Evolutionary conservation across 257 asterid genomes (phyloP).

Genomic region (Forsythia viridissima): DNA sequence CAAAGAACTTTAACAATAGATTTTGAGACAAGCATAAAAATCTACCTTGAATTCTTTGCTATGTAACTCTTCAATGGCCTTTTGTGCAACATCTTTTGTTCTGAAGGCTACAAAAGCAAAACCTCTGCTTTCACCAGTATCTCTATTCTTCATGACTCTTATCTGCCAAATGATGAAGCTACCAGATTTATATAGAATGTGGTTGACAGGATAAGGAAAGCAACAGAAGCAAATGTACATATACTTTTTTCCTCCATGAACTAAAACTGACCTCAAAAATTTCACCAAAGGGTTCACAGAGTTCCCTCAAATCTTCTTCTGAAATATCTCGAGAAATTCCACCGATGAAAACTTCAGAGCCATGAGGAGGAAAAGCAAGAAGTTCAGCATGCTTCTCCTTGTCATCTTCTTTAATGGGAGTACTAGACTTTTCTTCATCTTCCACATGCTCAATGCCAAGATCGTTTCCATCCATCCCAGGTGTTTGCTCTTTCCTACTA

Average conservation of each 20-base stretch:
- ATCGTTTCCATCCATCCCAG: conserved; percentile 46
- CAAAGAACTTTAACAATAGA: background rate
- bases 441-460: conserved; percentile 36
- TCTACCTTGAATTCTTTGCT: conserved; percentile 86
- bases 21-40: conserved; percentile 1
- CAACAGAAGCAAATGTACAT: background rate
- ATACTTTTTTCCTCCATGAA: conserved; percentile 4
- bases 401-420: conserved; percentile 41
- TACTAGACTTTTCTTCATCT: conserved; percentile 43
- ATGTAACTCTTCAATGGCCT: conserved; percentile 79
- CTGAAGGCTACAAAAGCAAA: conserved; percentile 91
- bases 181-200: conserved; percentile 12
- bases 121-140: conserved; percentile 97
- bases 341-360: conserved; percentile 90
- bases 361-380: conserved; percentile 89
- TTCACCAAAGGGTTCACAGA: conserved; percentile 81
- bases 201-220: background rate
- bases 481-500: conserved; percentile 54
- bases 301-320: conserved; percentile 80
- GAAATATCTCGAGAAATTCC: conserved; percentile 87
- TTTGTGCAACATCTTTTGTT: conserved; percentile 80
- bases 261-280: conserved; percentile 63
- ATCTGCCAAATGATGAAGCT: conserved; percentile 56
- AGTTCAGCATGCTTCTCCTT: conserved; percentile 62
- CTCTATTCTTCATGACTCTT: conserved; percentile 84